Evolutionary conservation across 345 rosid genomes (phyloP), one percentile per base, ranked within the genome.

Genomic region (Bruguiera gymnorhiza): DNA sequence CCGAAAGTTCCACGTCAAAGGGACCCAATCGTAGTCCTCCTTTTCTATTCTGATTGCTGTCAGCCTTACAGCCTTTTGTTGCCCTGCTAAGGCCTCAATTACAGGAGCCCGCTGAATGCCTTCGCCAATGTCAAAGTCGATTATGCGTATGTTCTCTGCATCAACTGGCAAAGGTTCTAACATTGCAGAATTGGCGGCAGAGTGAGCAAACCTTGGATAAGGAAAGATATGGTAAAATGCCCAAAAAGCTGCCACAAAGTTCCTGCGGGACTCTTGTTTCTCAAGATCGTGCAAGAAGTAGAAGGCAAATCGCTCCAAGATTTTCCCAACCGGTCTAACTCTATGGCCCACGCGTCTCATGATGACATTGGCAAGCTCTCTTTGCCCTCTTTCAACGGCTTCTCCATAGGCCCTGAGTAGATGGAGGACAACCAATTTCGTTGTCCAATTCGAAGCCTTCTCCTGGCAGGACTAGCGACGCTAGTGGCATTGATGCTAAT

Each of bases 41-140:
- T 69, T 67, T 59, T 69, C 77, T 77, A 79, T 39, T 29, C 34
- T 78, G 21, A 84, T 43, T 23, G 83, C 67, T 19, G 82, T 85
- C 54, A 84, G 43, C 71, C 66, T 84, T 58, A 84, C 21, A 18
- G 26, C 65, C 43, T 56, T 75, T 3, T 63, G 54, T 31, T 53
- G 69, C 65, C 50, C 21, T 34, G 81, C 79, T 23, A 80, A 7
- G 26, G 79, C 78, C 70, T 81, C 88, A 1, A 87, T 69, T 74
- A 84, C 20, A 0, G 81, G 62, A 59, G 85, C 79, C 89, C 88
- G 84, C n/a, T 85, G 89, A 61, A 84, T 26, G 2, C 88, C 87
- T 50, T 81, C 83, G 6, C 86, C 79, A 9, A 85, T 60, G 48
- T 83, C 85, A 18, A 80, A 88, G 58, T 88, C 93, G 24, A 88